These are phyloP conservation scores for Epichloe coenophiala DNA, from an alignment of 2,329 filamentous ascomycete species.

Conservation along the genomic window DNA sequence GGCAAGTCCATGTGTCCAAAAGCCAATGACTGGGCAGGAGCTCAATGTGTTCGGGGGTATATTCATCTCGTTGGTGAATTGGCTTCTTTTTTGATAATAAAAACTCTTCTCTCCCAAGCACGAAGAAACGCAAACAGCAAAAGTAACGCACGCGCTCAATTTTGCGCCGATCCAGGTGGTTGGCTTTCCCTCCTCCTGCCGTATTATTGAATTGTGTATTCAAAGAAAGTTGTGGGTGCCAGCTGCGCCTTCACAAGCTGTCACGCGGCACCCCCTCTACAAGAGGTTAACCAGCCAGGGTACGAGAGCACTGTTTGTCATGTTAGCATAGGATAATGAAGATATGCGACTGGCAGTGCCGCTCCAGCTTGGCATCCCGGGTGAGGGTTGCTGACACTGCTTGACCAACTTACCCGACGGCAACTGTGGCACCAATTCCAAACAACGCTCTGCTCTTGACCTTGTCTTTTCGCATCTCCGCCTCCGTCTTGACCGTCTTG, in stretches of 20 bases:
- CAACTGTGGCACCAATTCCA: constrained; percentile 75
- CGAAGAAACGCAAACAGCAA: neutral
- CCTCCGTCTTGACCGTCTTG: constrained; percentile 67
- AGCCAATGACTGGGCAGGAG: constrained; percentile 1
- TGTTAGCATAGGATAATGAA: constrained; percentile 6
- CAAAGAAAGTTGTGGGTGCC: neutral
- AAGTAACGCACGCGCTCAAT: neutral
- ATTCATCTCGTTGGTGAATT: constrained; percentile 2
- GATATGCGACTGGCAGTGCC: neutral
- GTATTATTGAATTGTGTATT: neutral
- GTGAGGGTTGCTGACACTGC: neutral
- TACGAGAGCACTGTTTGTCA: constrained; percentile 27
- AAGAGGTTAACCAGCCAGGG: constrained; percentile 40
- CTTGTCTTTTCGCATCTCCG: constrained; percentile 70
- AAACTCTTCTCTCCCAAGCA: neutral
- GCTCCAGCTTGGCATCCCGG: neutral
- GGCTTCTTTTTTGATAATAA: neutral
- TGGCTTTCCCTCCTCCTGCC: neutral
- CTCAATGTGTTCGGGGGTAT: constrained; percentile 4
- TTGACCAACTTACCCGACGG: constrained; percentile 63
- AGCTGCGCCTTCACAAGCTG: neutral
- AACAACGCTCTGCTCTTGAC: constrained; percentile 76
- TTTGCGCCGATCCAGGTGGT: constrained; percentile 1
- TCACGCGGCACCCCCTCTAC: constrained; percentile 15
- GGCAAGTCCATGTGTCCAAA: neutral